Percentiles rank a stretch among this genome's conserved stretches.
phyloP scores from a whole-genome alignment of 108 stramenopile species.

The Cyclotella sp. region DNA sequence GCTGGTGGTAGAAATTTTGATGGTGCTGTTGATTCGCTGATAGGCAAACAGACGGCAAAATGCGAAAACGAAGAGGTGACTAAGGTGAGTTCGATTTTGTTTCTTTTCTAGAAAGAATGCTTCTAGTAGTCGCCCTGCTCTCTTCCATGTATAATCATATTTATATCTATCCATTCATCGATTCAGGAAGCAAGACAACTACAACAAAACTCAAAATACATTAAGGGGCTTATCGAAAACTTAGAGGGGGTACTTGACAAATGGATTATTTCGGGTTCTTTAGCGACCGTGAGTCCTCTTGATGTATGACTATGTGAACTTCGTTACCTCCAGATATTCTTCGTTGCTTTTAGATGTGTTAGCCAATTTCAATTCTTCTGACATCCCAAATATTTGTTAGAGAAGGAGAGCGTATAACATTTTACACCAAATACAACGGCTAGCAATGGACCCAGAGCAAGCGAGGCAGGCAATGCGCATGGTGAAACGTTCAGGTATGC shows the following conservation, averaged over 20 bases:
- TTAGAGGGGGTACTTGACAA: slow-evolving; percentile 63
- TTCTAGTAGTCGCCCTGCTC: too few relatives aligned
- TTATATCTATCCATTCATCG: too few relatives aligned
- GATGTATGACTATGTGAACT: background rate
- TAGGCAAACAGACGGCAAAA: background rate
- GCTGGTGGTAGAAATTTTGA: background rate
- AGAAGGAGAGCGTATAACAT: slow-evolving; percentile 62
- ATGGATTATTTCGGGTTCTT: slow-evolving; percentile 58
- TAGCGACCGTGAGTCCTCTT: slow-evolving; percentile 47
- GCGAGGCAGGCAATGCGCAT: slow-evolving; percentile 51
- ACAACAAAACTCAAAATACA: slow-evolving; percentile 57
- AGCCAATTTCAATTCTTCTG: background rate
- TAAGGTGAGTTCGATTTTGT: background rate
- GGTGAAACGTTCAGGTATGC: slow-evolving; percentile 71
- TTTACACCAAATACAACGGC: slow-evolving; percentile 58
- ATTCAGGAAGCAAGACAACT: slow-evolving; percentile 7
- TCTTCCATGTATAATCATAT: too few relatives aligned
- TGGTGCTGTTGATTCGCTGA: background rate
- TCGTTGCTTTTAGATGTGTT: background rate
- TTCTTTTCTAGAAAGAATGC: too few relatives aligned
- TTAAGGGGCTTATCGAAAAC: slow-evolving; percentile 65
- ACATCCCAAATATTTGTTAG: background rate
- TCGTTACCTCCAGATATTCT: background rate
- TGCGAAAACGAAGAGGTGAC: background rate
- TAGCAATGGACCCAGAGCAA: slow-evolving; percentile 54